Evolutionary conservation across 164 flowering plant genomes (phyloP).

Genomic region (Nelumbo lutea): DNA sequence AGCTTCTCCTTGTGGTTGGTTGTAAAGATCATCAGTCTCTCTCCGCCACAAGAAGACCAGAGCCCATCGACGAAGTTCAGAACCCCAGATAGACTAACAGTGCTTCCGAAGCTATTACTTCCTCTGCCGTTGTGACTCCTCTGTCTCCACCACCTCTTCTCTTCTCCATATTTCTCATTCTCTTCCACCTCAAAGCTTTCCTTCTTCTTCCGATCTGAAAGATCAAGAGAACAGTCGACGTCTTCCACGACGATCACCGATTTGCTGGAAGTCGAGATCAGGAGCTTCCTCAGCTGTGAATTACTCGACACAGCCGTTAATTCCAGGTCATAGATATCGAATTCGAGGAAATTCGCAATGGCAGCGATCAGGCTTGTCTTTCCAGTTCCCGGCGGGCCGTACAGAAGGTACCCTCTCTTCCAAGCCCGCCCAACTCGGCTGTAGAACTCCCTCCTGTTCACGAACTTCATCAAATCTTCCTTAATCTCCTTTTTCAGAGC

Average conservation of each 20-base stretch:
- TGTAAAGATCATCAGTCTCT: conserved; percentile 29
- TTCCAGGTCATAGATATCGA: conserved; percentile 32
- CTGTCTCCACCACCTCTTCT: no score
- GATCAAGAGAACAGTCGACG: conserved; percentile 27
- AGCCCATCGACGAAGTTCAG: conserved; percentile 32
- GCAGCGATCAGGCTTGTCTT: conserved; percentile 35
- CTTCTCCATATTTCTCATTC: no score
- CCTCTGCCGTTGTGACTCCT: no score
- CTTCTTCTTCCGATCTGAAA: conserved; percentile 17
- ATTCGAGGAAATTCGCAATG: conserved; percentile 33
- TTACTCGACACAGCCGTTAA: conserved; percentile 25
- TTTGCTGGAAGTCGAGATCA: conserved; percentile 24
- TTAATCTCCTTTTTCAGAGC: conserved; percentile 17
- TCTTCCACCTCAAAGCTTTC: neutral
- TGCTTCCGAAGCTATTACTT: no score
- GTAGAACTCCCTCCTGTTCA: conserved; percentile 19
- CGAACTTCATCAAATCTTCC: conserved; percentile 23
- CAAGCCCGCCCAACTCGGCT: conserved; percentile 29
- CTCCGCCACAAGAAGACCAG: conserved; percentile 35
- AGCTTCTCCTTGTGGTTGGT: conserved; percentile 32
- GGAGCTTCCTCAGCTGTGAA: conserved; percentile 24
- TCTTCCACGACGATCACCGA: conserved; percentile 32
- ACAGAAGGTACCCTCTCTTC: conserved; percentile 34
- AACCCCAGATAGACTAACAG: conserved; percentile 19
- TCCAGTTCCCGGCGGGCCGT: conserved; percentile 33